Conservation (phyloP, 2,329 filamentous ascomycete species). For the Hymenoscyphus repandus region DNA sequence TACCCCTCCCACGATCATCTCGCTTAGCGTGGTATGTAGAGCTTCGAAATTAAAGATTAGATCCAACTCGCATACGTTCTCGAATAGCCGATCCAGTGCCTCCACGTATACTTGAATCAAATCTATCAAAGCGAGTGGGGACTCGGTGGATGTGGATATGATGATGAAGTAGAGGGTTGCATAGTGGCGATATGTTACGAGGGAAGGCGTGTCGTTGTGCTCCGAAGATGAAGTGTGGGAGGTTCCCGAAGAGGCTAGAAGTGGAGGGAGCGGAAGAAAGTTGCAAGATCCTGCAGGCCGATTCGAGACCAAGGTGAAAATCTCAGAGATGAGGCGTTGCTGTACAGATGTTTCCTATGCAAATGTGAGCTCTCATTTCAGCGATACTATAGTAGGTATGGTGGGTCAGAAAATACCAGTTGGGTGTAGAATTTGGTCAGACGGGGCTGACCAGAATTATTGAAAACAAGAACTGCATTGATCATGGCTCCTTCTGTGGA, state of each 20-base stretch:
- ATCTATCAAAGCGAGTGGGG: constrained; percentile 89
- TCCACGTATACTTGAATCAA: constrained; percentile 98
- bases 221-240: constrained; percentile 65
- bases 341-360: constrained; percentile 90
- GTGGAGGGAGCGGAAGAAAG: constrained; percentile 76
- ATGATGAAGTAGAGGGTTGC: constrained; percentile 98
- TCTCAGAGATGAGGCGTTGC: constrained; percentile 93
- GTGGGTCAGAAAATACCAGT: constrained; percentile 52
- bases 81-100: constrained; percentile 87
- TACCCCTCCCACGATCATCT: constrained; percentile 94
- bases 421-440: constrained; percentile 99
- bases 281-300: constrained; percentile 91
- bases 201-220: constrained; percentile 83
- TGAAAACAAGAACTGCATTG: constrained; percentile 97
- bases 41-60: constrained; percentile 99
- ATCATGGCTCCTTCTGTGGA: constrained; percentile 61
- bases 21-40: constrained; percentile 79
- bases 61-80: constrained; percentile 96
- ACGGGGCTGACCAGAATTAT: constrained; percentile 93
- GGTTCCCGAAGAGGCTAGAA: constrained; percentile 58
- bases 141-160: constrained; percentile 94
- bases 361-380: background rate
- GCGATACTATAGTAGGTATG: background rate
- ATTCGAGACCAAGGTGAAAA: constrained; percentile 92
- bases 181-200: constrained; percentile 97